Evolutionary conservation across 257 asterid genomes (phyloP).

Genomic region (Mitragyna speciosa): DNA sequence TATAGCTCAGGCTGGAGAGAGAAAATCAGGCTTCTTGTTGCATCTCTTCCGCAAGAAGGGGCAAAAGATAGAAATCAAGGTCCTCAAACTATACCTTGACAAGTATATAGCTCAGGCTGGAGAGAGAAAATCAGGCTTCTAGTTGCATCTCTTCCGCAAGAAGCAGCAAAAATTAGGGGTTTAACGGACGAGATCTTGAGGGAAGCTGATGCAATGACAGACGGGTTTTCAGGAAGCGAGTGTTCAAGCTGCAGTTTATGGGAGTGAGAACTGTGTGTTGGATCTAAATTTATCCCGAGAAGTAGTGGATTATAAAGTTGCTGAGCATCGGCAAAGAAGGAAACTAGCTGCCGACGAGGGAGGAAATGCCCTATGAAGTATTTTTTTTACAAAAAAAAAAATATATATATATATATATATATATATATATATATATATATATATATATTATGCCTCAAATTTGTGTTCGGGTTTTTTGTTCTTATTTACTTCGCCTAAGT

Average conservation of each 20-base stretch:
- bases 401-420: too few relatives aligned
- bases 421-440: too few relatives aligned
- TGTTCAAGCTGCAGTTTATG: slow-evolving; percentile 95
- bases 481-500: slow-evolving; percentile 4
- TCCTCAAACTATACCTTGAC: slow-evolving; percentile 72
- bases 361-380: slow-evolving; percentile 19
- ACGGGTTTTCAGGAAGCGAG: slow-evolving; percentile 94
- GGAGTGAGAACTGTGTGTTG: slow-evolving; percentile 72
- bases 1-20: slow-evolving; percentile 73
- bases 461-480: slow-evolving; percentile 1
- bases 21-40: slow-evolving; percentile 60
- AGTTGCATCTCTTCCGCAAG: slow-evolving; percentile 52
- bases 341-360: slow-evolving; percentile 42
- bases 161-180: slow-evolving; percentile 72
- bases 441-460: neutral
- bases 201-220: slow-evolving; percentile 78
- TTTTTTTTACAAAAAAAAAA: neutral
- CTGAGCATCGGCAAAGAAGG: slow-evolving; percentile 92
- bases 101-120: slow-evolving; percentile 86
- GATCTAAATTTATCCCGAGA: slow-evolving; percentile 71
- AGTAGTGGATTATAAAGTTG: slow-evolving; percentile 86
- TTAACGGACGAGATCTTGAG: slow-evolving; percentile 65
- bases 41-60: too few relatives aligned
- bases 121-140: slow-evolving; percentile 57
- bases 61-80: too few relatives aligned